These are phyloP conservation scores for Fusarium sp. DNA, from an alignment of 2,329 filamentous ascomycete genomes.

Conservation along the genomic window DNA sequence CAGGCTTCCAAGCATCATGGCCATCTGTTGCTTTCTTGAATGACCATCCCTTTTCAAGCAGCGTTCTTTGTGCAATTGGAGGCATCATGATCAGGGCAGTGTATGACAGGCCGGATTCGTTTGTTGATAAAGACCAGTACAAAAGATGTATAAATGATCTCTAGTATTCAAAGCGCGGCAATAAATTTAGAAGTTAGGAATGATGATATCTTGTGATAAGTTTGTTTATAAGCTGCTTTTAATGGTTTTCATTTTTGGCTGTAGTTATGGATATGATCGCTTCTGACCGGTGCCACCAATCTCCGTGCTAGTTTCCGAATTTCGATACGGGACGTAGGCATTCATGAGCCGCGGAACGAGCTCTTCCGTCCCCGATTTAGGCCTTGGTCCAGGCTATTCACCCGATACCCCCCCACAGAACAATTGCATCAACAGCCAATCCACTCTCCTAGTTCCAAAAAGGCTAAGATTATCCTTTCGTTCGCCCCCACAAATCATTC, in stretches of 20 bases:
- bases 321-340: background rate
- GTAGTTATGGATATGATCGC: background rate
- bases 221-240: background rate
- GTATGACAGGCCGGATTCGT: background rate
- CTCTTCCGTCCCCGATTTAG: background rate
- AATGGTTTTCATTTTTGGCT: background rate
- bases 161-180: fast-evolving
- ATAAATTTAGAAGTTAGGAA: background rate
- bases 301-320: background rate
- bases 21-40: constrained; percentile 1
- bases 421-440: background rate
- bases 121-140: too few species aligned
- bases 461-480: background rate
- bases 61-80: background rate
- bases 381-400: background rate
- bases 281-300: background rate
- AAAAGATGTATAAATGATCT: too few species aligned
- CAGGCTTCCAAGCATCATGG: constrained; percentile 5
- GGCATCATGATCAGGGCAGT: background rate
- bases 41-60: constrained; percentile 3
- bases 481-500: background rate
- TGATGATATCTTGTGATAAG: fast-evolving
- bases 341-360: background rate
- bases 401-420: background rate
- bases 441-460: background rate